Percentiles rank a stretch among this genome's conserved stretches.
Conservation (phyloP, 2,329 filamentous ascomycete species). For the Paramyrothecium roridum region DNA sequence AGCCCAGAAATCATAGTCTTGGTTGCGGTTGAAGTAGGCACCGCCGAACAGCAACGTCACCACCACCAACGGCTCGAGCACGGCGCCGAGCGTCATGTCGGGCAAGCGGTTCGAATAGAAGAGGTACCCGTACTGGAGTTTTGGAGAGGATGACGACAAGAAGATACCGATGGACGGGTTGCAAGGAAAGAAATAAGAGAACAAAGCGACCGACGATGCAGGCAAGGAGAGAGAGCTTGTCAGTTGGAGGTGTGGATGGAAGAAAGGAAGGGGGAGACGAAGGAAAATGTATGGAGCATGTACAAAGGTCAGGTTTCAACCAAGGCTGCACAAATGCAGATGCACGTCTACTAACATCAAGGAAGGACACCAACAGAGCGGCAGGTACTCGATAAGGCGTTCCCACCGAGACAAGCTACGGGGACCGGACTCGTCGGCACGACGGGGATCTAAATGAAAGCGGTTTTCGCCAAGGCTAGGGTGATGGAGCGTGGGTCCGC, state of each 20-base stretch:
- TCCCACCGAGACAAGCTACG: too few species aligned
- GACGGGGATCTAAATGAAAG: too few species aligned
- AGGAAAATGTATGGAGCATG: neutral
- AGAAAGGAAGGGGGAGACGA: neutral
- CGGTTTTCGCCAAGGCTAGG: too few species aligned
- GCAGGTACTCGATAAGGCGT: too few species aligned
- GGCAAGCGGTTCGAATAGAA: neutral
- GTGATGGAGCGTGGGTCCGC: too few species aligned
- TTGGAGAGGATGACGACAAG: neutral
- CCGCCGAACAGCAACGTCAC: constrained; percentile 40
- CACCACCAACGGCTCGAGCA: constrained; percentile 39
- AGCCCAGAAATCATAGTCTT: constrained; percentile 26
- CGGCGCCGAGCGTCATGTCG: constrained; percentile 35
- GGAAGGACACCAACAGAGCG: too few species aligned
- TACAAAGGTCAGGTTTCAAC: too few species aligned
- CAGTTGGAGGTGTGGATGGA: neutral
- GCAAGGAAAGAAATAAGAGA: neutral
- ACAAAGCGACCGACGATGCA: neutral
- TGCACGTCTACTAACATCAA: too few species aligned
- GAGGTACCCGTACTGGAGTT: neutral
- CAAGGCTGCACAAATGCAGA: too few species aligned
- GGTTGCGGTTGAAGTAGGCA: constrained; percentile 40
- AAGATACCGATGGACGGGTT: neutral
- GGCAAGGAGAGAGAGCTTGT: neutral
- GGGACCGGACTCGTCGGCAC: too few species aligned